Percentiles rank a stretch among this genome's conserved stretches.
These are phyloP conservation scores for Xylariomycetidae sp. DNA, from an alignment of 2,329 filamentous ascomycete species.

Conservation along the genomic window DNA sequence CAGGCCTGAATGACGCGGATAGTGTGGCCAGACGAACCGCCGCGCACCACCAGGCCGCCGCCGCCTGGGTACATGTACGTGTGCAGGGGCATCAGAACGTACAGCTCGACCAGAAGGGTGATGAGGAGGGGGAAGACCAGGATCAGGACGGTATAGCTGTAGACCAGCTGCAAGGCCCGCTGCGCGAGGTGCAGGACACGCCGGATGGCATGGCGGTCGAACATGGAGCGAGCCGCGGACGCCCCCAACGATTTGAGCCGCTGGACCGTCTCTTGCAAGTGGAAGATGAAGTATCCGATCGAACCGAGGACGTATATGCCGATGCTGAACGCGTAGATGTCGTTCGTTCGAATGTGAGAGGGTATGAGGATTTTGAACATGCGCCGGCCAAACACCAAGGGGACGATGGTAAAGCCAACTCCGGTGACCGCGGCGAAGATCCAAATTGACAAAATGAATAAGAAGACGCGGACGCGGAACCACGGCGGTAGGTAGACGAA, in stretches of 20 bases:
- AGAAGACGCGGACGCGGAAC: constrained; percentile 72
- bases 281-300: constrained; percentile 54
- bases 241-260: constrained; percentile 27
- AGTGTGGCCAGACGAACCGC: constrained; percentile 47
- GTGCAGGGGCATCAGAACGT: constrained; percentile 79
- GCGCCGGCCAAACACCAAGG: constrained; percentile 75
- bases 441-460: constrained; percentile 90
- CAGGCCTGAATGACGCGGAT: constrained; percentile 88
- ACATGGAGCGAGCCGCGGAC: constrained; percentile 18
- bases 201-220: constrained; percentile 26
- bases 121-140: constrained; percentile 78
- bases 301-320: constrained; percentile 77
- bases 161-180: constrained; percentile 49
- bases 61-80: constrained; percentile 55
- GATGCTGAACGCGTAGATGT: constrained; percentile 92
- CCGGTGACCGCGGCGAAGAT: constrained; percentile 85
- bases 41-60: constrained; percentile 3
- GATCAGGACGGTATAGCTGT: constrained; percentile 69
- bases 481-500: constrained; percentile 77
- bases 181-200: constrained; percentile 22
- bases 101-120: constrained; percentile 77
- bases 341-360: constrained; percentile 70
- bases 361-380: constrained; percentile 72
- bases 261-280: constrained; percentile 35
- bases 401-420: constrained; percentile 77